Percentiles rank a stretch among this genome's conserved stretches.
Evolutionary conservation across 2,329 filamentous ascomycete species (phyloP).

Genomic region (Allantophomopsis cytisporea): DNA sequence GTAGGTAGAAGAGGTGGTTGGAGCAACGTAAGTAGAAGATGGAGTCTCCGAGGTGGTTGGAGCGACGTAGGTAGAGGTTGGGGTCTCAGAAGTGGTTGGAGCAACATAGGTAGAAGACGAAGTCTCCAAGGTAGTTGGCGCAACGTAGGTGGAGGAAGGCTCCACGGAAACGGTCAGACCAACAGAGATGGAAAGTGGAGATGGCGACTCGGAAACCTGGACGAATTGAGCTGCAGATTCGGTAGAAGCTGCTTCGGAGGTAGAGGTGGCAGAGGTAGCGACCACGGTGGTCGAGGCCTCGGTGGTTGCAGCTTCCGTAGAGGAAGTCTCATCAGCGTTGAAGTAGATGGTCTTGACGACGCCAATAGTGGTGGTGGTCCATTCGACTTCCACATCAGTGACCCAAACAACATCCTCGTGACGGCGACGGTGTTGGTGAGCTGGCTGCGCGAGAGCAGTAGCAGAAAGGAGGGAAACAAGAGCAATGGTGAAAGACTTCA

Average conservation of each 20-base stretch:
- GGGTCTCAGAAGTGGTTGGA: slow-evolving; percentile 9
- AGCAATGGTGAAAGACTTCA: slow-evolving; percentile 19
- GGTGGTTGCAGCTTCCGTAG: slow-evolving; percentile 2
- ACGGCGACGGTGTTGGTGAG: slow-evolving; percentile 20
- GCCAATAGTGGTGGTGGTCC: slow-evolving; percentile 30
- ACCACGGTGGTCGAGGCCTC: slow-evolving; percentile 1
- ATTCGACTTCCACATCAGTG: slow-evolving; percentile 30
- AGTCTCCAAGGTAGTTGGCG: neutral
- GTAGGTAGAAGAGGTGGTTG: slow-evolving; percentile 10
- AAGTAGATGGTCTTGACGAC: slow-evolving; percentile 25
- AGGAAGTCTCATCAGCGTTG: slow-evolving; percentile 1
- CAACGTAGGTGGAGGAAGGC: neutral
- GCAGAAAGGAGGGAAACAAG: slow-evolving; percentile 15
- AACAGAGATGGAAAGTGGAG: neutral
- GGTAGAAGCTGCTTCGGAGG: slow-evolving; percentile 2
- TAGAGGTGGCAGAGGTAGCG: slow-evolving; percentile 2
- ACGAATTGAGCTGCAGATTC: slow-evolving; percentile 2
- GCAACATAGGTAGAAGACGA: slow-evolving; percentile 4
- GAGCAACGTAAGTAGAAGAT: slow-evolving; percentile 6
- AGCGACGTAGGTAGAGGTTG: slow-evolving; percentile 13
- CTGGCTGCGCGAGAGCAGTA: slow-evolving; percentile 17
- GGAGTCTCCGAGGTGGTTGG: slow-evolving; percentile 7
- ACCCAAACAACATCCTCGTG: slow-evolving; percentile 27
- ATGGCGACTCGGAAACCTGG: neutral
- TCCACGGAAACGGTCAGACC: neutral